Evolutionary conservation across 2,329 filamentous ascomycete genomes (phyloP), one percentile per base, ranked within the genome.

Genomic region (Trichoderma lentiforme): DNA sequence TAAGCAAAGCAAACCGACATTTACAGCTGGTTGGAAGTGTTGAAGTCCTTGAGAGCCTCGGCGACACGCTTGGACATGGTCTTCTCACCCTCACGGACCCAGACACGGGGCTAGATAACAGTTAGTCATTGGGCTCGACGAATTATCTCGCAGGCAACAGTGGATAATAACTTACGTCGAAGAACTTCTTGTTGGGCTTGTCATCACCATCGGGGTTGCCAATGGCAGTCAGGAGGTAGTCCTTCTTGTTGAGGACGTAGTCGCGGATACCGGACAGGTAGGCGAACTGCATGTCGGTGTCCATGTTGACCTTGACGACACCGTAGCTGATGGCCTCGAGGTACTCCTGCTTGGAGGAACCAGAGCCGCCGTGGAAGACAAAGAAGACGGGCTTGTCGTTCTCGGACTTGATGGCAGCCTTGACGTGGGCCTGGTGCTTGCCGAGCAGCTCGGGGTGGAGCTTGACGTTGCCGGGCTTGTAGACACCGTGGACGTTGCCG

Each of bases 171-270:
- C 82, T 81, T 79, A 83, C 83, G 77, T 92, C 91, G 79, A 93
- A 94, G 86, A 87, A 91, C 87, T 98, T 98, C 93, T 99, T 99
- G 91, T 99, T 99, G 81, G 96, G 95, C 92, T 98, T 98, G 86
- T 97, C 93, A 24, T 90, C 91, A 73, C 95, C 95, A 65, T 98
- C 95, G 76, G 95, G 95, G 89, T 98, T 99, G 80, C 96, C 96
- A 77, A 99, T 92, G 80, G 93, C 89, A 73, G 88, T 90, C 86
- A 89, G 85, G 78, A 99, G 86, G 88, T 98, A 99, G 79, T 97
- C 95, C 86, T 97, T 95, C 90, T 98, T 98, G 83, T 90, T 92
- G 80, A 94, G 84, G 82, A 98, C 88, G 88, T 94, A 99, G 86
- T 99, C 95, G 75, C 96, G 93, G 86, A 98, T 92, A 85, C 96